These are phyloP conservation scores for Melaleuca quinquenervia DNA, from an alignment of 345 rosid species.

Conservation along the genomic window DNA sequence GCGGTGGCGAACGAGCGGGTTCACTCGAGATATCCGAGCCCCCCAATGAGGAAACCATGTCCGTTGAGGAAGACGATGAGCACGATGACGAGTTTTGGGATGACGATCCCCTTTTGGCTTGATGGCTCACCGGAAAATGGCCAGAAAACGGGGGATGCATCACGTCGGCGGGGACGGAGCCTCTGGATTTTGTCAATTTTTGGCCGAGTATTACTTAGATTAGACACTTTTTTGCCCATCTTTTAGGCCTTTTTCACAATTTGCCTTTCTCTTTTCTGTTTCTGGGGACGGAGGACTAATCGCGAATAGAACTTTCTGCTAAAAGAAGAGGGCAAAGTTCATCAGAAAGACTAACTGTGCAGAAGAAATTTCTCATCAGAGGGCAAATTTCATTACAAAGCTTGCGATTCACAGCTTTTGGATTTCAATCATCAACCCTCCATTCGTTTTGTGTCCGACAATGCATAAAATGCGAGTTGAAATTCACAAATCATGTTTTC, in stretches of 20 bases:
- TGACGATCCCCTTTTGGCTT: not conserved
- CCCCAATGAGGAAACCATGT: not conserved
- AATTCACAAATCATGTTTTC: not conserved
- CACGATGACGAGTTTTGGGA: not conserved
- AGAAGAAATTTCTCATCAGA: not conserved
- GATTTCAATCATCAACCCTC: not conserved
- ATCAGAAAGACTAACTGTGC: too few relatives aligned
- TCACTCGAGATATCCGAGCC: not conserved
- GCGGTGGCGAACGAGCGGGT: not conserved
- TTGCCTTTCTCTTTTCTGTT: not conserved
- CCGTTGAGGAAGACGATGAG: not conserved
- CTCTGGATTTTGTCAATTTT: not conserved
- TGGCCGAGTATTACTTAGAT: not conserved
- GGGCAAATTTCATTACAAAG: not conserved
- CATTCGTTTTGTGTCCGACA: not conserved
- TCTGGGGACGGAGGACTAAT: not conserved
- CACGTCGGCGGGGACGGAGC: not conserved
- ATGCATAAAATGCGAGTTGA: not conserved
- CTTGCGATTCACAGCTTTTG: not conserved
- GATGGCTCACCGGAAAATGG: not conserved
- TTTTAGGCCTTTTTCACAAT: not conserved
- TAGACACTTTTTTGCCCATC: not conserved
- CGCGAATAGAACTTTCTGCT: not conserved
- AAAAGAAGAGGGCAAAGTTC: not conserved
- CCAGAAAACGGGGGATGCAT: too few relatives aligned